Evolutionary conservation across 371 early-diverging fungal genomes (phyloP).

Genomic region (Mortierella sp.): DNA sequence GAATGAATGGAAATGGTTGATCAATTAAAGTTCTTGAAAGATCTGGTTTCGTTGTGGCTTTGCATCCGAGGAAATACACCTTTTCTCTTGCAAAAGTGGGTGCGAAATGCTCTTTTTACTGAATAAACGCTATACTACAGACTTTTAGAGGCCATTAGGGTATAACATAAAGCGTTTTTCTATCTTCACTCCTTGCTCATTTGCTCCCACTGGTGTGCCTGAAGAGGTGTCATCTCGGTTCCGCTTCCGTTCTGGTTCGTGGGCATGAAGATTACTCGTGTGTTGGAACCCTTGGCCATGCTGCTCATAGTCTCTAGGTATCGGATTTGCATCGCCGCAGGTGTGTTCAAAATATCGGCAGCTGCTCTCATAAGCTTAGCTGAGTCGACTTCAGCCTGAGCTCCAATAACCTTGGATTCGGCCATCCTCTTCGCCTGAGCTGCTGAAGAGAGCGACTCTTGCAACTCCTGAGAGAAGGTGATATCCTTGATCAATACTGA

Average conservation of each 20-base stretch:
- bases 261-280: constrained; percentile 81
- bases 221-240: constrained; percentile 37
- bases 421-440: constrained; percentile 92
- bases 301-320: constrained; percentile 87
- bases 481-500: constrained; percentile 92
- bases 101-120: too few relatives aligned
- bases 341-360: constrained; percentile 67
- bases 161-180: too few relatives aligned
- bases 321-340: constrained; percentile 80
- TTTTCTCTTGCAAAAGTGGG: too few relatives aligned
- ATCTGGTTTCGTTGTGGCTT: too few relatives aligned
- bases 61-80: too few relatives aligned
- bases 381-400: constrained; percentile 91
- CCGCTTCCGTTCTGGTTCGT: constrained; percentile 14
- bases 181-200: constrained; percentile 12
- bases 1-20: too few relatives aligned
- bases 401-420: constrained; percentile 91
- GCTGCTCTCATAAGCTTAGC: constrained; percentile 96
- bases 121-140: too few relatives aligned
- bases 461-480: constrained; percentile 79
- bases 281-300: constrained; percentile 75
- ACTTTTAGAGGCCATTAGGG: too few relatives aligned
- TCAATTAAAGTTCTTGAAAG: too few relatives aligned
- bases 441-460: constrained; percentile 87
- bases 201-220: constrained; percentile 51